Evolutionary conservation across 805 yeast genomes (phyloP), one percentile per base, ranked within the genome.

Genomic region (Wickerhamomyces mucosus): DNA sequence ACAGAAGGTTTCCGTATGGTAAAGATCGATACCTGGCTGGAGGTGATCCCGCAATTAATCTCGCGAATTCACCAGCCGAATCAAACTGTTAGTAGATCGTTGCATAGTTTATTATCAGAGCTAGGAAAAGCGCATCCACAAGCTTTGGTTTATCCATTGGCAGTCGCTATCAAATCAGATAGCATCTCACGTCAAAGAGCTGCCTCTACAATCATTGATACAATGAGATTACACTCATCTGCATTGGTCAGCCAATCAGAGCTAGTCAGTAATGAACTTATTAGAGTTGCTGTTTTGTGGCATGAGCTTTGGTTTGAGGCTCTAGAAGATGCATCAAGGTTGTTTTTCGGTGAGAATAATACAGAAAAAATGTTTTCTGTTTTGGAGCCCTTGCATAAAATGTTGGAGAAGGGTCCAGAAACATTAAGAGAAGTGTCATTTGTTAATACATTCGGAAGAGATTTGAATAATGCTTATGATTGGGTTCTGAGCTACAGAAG

Each of bases 301-400:
- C 95, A 86, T 48, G 99, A 92, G 49, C 79, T 81, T 51, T 92
- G 99, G 98, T 88, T 86, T 45, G 97, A 89, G 58, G 96, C 95
- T 3, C 64, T 92, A 20, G 99, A 92, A 52, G 96, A 92, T 60
- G 98, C 98, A 0, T 86, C 96, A 4, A 67, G 96, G 37, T 69
- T 82, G 32, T 92, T 79, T 61, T 89, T 86, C 56, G 95, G 94
- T 21, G 98, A 92, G 40, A 92, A 85, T 45, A 86, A 92, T 49
- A 81, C 89, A 10, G 95, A 86, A 33, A 86, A 84, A 54, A 92
- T 92, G 97, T 82, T 83, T 56, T 77, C 83, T 13, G 86, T 86
- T 1, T 58, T 92, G 31, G 94, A 84, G 40, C 96, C 96, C 3
- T 59, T 92, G 31, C 96, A 92, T 56, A 75, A 74, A 45, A 69